Percentiles rank a stretch among this genome's conserved stretches.
Evolutionary conservation across 1,139 yeast species (phyloP).

Genomic region (Hansenula lynferdii): DNA sequence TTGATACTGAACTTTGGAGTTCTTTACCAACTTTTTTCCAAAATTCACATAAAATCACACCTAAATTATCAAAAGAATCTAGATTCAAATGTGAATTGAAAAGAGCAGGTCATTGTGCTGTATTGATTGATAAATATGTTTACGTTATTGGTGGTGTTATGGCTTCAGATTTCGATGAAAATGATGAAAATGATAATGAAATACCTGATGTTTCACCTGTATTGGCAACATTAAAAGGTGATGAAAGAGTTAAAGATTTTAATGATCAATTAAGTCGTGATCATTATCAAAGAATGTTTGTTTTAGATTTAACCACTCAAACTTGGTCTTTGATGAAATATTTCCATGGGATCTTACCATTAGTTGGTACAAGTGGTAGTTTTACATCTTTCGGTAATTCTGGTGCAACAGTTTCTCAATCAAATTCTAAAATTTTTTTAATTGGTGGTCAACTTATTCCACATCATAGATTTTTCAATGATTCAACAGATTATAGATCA

Average conservation of each 20-base stretch:
- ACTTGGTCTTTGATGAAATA: constrained; percentile 14
- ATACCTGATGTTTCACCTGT: constrained; percentile 13
- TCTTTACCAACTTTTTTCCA: constrained; percentile 20
- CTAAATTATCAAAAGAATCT: constrained; percentile 2
- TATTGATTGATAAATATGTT: constrained; percentile 21
- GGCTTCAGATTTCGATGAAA: constrained; percentile 6
- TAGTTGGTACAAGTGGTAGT: constrained; percentile 1
- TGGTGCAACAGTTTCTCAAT: constrained; percentile 7
- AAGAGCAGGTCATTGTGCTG: constrained; percentile 11
- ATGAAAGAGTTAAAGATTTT: background rate
- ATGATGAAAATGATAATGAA: background rate
- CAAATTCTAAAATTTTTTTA: constrained; percentile 10
- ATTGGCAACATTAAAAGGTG: background rate
- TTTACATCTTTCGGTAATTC: constrained; percentile 5
- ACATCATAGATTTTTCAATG: background rate
- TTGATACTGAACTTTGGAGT: constrained; percentile 36
- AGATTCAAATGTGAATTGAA: constrained; percentile 8
- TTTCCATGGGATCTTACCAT: constrained; percentile 10
- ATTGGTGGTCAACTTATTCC: constrained; percentile 11
- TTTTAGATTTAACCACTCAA: constrained; percentile 11
- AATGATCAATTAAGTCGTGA: too few relatives aligned
- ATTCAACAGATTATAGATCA: background rate
- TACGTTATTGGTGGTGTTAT: constrained; percentile 26
- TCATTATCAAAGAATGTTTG: constrained; percentile 8
- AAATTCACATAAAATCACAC: constrained; percentile 5